Evolutionary conservation across 208 protist species (phyloP).

Genomic region (Leishmania arabica): DNA sequence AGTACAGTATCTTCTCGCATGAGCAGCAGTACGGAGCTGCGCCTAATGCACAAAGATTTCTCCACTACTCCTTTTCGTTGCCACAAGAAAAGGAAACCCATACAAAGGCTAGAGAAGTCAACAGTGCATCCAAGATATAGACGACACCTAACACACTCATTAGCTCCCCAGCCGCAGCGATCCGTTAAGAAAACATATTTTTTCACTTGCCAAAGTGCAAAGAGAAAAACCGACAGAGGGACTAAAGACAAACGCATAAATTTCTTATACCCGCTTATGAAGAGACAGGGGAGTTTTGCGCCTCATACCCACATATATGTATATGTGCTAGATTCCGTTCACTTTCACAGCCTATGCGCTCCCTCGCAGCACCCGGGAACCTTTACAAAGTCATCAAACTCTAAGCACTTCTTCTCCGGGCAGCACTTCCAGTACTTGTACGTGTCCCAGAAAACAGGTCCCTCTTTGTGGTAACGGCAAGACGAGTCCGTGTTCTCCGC

Average conservation of each 20-base stretch:
- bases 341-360: constrained; percentile 55
- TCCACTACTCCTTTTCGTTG: no score
- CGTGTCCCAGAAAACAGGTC: constrained; percentile 88
- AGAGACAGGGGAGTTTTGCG: no score
- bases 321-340: background rate
- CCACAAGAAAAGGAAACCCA: no score
- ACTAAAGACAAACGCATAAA: background rate
- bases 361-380: constrained; percentile 76
- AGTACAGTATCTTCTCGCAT: background rate
- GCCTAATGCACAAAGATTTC: no score
- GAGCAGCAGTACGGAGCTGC: background rate
- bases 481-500: constrained; percentile 63
- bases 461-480: constrained; percentile 72
- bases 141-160: background rate
- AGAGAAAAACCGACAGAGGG: background rate
- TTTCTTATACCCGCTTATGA: no score
- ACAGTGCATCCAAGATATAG: background rate
- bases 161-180: background rate
- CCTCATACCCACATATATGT: background rate
- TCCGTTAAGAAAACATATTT: background rate
- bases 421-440: constrained; percentile 93
- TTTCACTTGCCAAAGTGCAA: background rate
- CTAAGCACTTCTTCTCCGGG: constrained; percentile 72
- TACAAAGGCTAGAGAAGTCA: background rate
- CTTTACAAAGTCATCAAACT: constrained; percentile 91